Conservation (phyloP, 2,329 filamentous ascomycete genomes). For the Elsinoe arachidis region DNA sequence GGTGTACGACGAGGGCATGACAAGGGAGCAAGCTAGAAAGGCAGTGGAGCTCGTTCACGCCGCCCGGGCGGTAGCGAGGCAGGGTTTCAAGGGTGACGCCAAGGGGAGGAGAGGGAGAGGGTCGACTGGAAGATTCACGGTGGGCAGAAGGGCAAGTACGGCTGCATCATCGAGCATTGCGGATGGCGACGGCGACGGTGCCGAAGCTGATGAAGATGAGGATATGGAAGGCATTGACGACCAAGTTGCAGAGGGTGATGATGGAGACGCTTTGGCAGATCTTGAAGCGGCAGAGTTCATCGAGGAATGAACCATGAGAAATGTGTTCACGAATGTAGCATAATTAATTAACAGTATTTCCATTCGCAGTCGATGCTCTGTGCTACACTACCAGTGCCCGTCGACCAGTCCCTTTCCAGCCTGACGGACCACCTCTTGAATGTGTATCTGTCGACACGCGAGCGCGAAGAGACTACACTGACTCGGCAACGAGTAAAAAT, state of each 20-base stretch:
- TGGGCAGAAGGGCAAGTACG: neutral
- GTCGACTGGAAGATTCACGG: slow-evolving; percentile 6
- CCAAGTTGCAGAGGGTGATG: slow-evolving; percentile 12
- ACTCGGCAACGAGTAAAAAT: neutral
- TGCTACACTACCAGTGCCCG: neutral
- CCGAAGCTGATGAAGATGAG: slow-evolving; percentile 15
- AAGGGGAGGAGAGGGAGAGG: neutral
- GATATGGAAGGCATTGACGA: slow-evolving; percentile 14
- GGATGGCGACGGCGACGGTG: neutral
- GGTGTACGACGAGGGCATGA: neutral
- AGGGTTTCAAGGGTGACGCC: slow-evolving; percentile 15
- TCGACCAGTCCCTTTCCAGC: neutral
- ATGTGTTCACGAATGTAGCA: neutral
- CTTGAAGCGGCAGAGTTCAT: slow-evolving; percentile 9
- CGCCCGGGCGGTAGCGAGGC: slow-evolving; percentile 15
- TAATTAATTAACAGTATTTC: slow-evolving; percentile 4
- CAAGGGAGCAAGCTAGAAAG: slow-evolving; percentile 13
- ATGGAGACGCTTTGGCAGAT: slow-evolving; percentile 13
- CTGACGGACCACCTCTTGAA: neutral
- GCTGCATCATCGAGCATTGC: neutral
- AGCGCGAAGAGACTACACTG: neutral
- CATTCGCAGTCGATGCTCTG: slow-evolving; percentile 5
- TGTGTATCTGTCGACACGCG: neutral
- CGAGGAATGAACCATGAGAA: neutral
- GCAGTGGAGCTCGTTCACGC: slow-evolving; percentile 13